Evolutionary conservation across 768 basidiomycete species (phyloP), one percentile per base, ranked within the genome.

Genomic region (Pulveroboletus sp.): DNA sequence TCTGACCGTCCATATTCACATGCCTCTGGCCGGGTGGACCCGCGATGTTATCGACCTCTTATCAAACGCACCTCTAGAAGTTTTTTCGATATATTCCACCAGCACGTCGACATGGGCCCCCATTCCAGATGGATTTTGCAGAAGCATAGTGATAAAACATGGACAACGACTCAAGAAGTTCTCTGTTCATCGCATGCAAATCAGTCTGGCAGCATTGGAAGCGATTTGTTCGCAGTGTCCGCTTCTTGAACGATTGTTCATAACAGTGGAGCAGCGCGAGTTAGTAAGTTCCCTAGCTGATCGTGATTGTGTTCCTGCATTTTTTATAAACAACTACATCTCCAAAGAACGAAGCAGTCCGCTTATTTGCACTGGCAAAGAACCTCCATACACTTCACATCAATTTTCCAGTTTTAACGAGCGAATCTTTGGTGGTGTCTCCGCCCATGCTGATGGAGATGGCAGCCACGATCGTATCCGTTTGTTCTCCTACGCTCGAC

Each of bases 141-240:
- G 53, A 10, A 59, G 66, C 4, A 63, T 91, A 4, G 70, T 85
- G 11, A 34, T 61, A 3, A 59, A 58, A 9, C 88, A 90, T 46
- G 76, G 78, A 0, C 55, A 60, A 14, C 73, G 75, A 14, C 71
- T 92, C 6, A 69, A 60, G 23, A 70, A 75, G 11, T 78, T 90
- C 52, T 83, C 82, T 12, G 74, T 88, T 2, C 79, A 88, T 57
- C 73, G 84, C 23, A 80, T 86, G 73, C 68, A 73, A 4, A 74
- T 89, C 47, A 70, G 72, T 54, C 60, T 81, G 19, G 64, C 66
- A 11, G 71, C 75, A 0, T 69, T 91, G 27, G 62, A 68, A 17
- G 67, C 73, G 24, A 75, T 91, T 9, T 89, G 87, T 55, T 50
- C 56, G 10, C 64, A 72, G 16, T 88, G 87, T 49, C 48, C 65